Conservation (phyloP, 2,329 filamentous ascomycete genomes). For the Chaetomium sp. region DNA sequence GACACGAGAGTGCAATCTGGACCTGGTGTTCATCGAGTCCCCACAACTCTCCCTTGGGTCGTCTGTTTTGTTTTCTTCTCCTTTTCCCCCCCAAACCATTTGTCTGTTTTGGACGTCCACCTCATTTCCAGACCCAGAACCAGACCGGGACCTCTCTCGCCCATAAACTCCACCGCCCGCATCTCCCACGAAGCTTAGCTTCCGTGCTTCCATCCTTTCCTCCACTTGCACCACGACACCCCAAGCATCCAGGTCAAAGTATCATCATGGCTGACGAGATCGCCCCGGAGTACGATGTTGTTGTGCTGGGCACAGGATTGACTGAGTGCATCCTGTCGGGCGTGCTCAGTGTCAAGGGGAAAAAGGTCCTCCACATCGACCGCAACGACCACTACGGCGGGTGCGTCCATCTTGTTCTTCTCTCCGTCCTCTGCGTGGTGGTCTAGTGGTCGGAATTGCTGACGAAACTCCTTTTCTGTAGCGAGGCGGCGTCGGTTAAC, state of each 20-base stretch:
- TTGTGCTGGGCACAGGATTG: slow-evolving; percentile 95
- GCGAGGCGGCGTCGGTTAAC: slow-evolving; percentile 94
- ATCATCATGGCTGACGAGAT: slow-evolving; percentile 81
- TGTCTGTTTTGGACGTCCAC: not conserved
- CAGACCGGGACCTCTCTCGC: too few species aligned
- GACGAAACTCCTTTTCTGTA: slow-evolving; percentile 31
- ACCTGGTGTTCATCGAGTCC: slow-evolving; percentile 14
- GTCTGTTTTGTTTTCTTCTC: not conserved
- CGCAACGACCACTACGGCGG: slow-evolving; percentile 98
- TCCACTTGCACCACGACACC: not conserved
- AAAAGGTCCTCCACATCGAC: slow-evolving; percentile 98
- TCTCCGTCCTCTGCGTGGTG: not conserved
- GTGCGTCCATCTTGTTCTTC: slow-evolving; percentile 46
- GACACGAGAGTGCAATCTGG: slow-evolving; percentile 4
- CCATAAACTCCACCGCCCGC: not conserved
- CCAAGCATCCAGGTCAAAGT: slow-evolving; percentile 1
- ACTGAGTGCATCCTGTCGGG: slow-evolving; percentile 98
- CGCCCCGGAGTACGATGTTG: slow-evolving; percentile 95
- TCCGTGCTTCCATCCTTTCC: not conserved
- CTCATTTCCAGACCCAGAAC: not conserved
- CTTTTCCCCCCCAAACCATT: not conserved
- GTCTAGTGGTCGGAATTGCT: slow-evolving; percentile 8
- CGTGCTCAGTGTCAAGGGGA: slow-evolving; percentile 95
- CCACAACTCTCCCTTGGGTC: not conserved
- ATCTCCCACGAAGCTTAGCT: not conserved